Evolutionary conservation across 495 filamentous ascomycete species (phyloP).

Genomic region (Lasiosphaeria ovina): DNA sequence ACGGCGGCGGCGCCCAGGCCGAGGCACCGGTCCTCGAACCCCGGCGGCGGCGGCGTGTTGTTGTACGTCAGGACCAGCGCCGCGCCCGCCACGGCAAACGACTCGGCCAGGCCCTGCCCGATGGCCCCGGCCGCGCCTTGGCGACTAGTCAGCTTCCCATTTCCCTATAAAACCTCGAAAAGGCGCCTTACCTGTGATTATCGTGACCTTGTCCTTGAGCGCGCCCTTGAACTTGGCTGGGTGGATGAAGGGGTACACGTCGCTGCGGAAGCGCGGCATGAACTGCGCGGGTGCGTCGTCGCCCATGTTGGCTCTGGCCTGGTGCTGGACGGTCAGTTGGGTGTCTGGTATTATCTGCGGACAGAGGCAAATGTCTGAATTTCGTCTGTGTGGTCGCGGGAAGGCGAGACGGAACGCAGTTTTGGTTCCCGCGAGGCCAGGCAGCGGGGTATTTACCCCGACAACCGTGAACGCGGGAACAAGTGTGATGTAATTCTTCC

Average conservation of each 20-base stretch:
- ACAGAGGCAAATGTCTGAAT: no score
- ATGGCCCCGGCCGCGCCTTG: conserved; percentile 32
- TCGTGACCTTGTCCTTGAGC: conserved; percentile 28
- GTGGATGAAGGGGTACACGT: conserved; percentile 36
- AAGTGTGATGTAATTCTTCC: neutral
- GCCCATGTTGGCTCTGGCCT: no score
- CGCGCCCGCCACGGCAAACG: conserved; percentile 34
- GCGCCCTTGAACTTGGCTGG: conserved; percentile 31
- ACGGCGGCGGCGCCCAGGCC: conserved; percentile 25
- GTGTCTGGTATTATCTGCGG: no score
- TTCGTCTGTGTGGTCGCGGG: no score
- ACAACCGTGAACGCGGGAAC: neutral
- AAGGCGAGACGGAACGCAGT: neutral
- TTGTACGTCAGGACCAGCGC: conserved; percentile 36
- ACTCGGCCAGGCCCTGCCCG: conserved; percentile 32
- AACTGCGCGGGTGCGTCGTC: conserved; percentile 13
- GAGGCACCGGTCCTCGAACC: conserved; percentile 22
- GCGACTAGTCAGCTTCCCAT: neutral
- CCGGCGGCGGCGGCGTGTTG: conserved; percentile 27
- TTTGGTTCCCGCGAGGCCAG: neutral
- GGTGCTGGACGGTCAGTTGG: no score
- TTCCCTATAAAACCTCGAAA: no score
- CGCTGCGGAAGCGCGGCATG: conserved; percentile 30
- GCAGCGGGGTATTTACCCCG: conserved; percentile 14
- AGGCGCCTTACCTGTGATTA: conserved; percentile 28